Base-by-base conservation (phyloP, 345 rosid genomes). In the Hibiscus mutabilis region DNA sequence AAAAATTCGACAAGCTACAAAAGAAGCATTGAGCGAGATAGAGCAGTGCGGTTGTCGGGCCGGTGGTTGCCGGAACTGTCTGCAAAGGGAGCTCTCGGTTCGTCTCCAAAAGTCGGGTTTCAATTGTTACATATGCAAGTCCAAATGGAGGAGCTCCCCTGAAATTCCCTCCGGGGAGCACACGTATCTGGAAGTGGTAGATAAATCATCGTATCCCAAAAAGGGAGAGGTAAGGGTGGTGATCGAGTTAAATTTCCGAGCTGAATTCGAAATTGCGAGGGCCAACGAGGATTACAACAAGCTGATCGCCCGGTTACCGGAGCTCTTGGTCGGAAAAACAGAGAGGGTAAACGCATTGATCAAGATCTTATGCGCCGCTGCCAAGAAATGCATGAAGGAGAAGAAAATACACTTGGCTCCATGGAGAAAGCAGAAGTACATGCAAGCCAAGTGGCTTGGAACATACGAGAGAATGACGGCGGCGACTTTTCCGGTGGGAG, bases 381-480 rank as follows among this genome's bases (percentile, higher is more conserved):
- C 85, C 3, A 91, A 93, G 60, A 82, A 67, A 56, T 89, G 90
- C 74, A 82, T 88, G 92, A 89, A 87, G 75, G 96, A 93, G 79
- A 88, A 84, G 79, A 86, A 88, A 70, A 91, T 91, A 85, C 94
- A 93, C 73, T 60, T 93, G 79, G 96, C 84, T 46, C 98, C 98
- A 6, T 91, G 97, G 97, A 88, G 98, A 75, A 93, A 88, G 82
- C 88, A 88, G 53, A 88, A 85, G 78, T 93, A 89, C 77, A 84
- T 93, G 96, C 91, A 89, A 63, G 92, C 93, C 1, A 93, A 93
- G 77, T 91, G 97, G 98, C 64, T 89, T 0, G 91, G 97, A 13
- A 75, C 81, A 4, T 81, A 84, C 47, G 84, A 86, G 29, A 80
- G 72, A 68, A 58, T 47, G 15, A 46, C 77, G 15, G 59, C 78